Percentiles rank a stretch among this genome's conserved stretches.
Evolutionary conservation across 371 early-diverging fungal species (phyloP).

Genomic region (Zopfochytrium polystomum): DNA sequence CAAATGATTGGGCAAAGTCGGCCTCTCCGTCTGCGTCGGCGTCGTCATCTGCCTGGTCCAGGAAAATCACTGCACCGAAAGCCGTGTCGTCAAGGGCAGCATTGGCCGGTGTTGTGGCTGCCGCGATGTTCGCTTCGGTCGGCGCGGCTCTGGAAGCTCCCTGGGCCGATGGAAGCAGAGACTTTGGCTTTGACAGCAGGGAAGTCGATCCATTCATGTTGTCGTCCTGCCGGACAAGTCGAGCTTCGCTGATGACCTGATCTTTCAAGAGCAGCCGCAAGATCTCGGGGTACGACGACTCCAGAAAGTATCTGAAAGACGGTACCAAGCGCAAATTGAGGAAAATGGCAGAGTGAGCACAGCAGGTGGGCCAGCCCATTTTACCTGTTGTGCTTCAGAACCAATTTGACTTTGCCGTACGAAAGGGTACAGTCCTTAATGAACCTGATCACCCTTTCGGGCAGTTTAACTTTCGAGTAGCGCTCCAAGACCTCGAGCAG

Average conservation of each 20-base stretch:
- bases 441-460: slow-evolving; percentile 81
- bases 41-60: slow-evolving; percentile 25
- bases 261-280: slow-evolving; percentile 85
- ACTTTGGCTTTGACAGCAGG: too few species aligned
- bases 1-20: slow-evolving; percentile 72
- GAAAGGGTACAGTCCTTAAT: slow-evolving; percentile 91
- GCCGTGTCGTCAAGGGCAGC: slow-evolving; percentile 17
- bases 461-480: slow-evolving; percentile 62
- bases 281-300: slow-evolving; percentile 77
- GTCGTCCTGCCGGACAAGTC: too few species aligned
- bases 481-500: slow-evolving; percentile 90
- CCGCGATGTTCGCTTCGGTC: neutral
- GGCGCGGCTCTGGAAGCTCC: slow-evolving; percentile 16
- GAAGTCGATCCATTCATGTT: too few species aligned
- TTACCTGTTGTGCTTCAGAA: slow-evolving; percentile 91
- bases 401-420: slow-evolving; percentile 98
- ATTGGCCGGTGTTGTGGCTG: slow-evolving; percentile 9
- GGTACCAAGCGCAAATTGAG: neutral
- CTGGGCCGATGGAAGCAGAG: slow-evolving; percentile 48
- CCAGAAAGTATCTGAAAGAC: slow-evolving; percentile 60
- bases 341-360: neutral
- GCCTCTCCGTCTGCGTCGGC: slow-evolving; percentile 27
- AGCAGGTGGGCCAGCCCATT: neutral
- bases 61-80: slow-evolving; percentile 23
- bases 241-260: slow-evolving; percentile 64